Percentiles rank a stretch among this genome's conserved stretches.
Evolutionary conservation across 129 eudicot species (phyloP).

Genomic region (Rutidosis leptorrhynchoides): DNA sequence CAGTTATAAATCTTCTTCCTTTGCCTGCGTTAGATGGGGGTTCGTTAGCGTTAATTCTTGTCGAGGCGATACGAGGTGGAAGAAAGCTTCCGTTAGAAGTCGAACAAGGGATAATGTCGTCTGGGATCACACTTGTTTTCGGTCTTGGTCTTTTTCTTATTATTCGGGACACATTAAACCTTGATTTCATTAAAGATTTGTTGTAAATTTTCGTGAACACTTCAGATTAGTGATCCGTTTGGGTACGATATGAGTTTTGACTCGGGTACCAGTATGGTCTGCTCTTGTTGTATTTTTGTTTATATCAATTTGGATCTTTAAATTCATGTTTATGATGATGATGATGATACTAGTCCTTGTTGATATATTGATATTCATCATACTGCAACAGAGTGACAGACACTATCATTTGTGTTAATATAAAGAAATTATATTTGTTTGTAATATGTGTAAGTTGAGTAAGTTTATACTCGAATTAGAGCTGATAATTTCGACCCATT

Average conservation of each 20-base stretch:
- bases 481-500: too few species aligned
- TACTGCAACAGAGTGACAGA: too few species aligned
- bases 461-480: too few species aligned
- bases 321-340: too few species aligned
- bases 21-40: constrained; percentile 93
- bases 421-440: too few species aligned
- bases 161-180: constrained; percentile 83
- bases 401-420: too few species aligned
- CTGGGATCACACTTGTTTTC: constrained; percentile 69
- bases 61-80: constrained; percentile 22
- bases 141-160: constrained; percentile 72
- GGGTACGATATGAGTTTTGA: too few species aligned
- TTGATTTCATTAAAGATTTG: constrained; percentile 76
- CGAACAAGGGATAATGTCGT: constrained; percentile 90
- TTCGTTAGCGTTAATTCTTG: constrained; percentile 51
- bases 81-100: constrained; percentile 70
- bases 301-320: constrained; percentile 24
- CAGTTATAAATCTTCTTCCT: constrained; percentile 85
- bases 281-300: constrained; percentile 23
- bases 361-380: too few species aligned
- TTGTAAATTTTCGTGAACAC: too few species aligned
- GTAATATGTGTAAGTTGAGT: too few species aligned
- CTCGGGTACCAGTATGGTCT: constrained; percentile 21
- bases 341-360: constrained; percentile 17
- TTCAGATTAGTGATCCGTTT: too few species aligned